Evolutionary conservation across 768 basidiomycete species (phyloP), one percentile per base, ranked within the genome.

Genomic region (Panellus pusillus): DNA sequence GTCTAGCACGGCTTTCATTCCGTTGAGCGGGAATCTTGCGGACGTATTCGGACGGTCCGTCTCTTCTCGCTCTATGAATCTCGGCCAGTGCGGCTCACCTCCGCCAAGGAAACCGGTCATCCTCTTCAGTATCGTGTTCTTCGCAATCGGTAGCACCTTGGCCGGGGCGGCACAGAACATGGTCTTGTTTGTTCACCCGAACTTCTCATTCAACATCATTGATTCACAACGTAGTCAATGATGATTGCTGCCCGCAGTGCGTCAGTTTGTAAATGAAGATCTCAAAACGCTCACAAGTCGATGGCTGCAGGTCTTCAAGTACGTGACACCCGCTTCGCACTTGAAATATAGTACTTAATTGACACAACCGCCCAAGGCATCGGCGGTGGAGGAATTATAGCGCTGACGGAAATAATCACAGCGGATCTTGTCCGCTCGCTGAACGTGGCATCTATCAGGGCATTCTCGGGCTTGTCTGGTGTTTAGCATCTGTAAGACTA

Each of bases 121-220:
- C 46, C 51, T 76, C 2, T 13, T 58, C 1, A 44, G 39, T 15
- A 61, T 75, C 12, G 54, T 56, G 6, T 56, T 72, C 9, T 77
- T 76, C 45, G 70, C 70, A 0, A 37, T 75, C 18, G 78, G 78
- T 0, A 74, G 72, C n/a, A 73, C 70, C 11, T 31, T 80, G 1
- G 69, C 67, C 2, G 79, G 78, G 1, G 69, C 68, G 0, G 68
- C 76, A 0, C 69, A 67, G n/a, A 73, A 42, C 40, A 74, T 79
- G 70, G 60, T 61, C 8, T n/a, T 4, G 55, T 36, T n/a, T 9
- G 3, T 18, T n/a, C n/a, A 17, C 11, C 24, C 32, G 4, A 9
- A 18, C 5, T 32, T 11, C 13, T 35, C 9, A 18, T 2, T 38
- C 12, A 40, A 28, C 6, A 20, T 11, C 17, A 7, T 14, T 24